phyloP scores from a whole-genome alignment of 1,284 basidiomycete species.

The Psilocybe mexicana region DNA sequence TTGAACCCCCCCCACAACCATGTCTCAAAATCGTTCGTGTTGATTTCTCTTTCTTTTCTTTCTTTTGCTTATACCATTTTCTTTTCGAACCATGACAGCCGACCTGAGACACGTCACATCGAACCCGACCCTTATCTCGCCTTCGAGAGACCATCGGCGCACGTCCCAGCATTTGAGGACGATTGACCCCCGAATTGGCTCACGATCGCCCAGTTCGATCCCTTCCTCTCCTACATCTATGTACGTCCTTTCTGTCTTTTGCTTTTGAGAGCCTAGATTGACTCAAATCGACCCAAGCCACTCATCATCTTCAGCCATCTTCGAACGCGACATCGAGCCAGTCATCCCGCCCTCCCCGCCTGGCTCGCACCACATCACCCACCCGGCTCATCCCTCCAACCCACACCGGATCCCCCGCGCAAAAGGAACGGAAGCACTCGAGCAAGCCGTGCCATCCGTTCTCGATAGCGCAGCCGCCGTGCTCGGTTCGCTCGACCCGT shows the following conservation, averaged over 20 bases:
- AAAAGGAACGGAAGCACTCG: conserved; percentile 68
- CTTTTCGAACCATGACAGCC: neutral
- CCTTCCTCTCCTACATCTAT: conserved; percentile 77
- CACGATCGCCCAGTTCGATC: conserved; percentile 65
- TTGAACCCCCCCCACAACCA: too few relatives aligned
- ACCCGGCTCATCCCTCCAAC: conserved; percentile 49
- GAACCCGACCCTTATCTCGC: conserved; percentile 16
- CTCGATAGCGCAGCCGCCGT: conserved; percentile 72
- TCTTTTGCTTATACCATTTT: too few relatives aligned
- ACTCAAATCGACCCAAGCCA: too few relatives aligned
- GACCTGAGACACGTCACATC: conserved; percentile 28
- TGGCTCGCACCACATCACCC: conserved; percentile 51
- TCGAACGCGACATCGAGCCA: conserved; percentile 80
- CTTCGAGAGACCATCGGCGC: conserved; percentile 14
- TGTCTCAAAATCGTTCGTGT: too few relatives aligned
- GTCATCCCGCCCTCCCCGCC: conserved; percentile 52
- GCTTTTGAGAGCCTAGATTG: neutral
- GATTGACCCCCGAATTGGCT: conserved; percentile 48
- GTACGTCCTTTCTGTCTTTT: conserved; percentile 42
- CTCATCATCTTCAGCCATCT: conserved; percentile 78
- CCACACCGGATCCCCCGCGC: conserved; percentile 73
- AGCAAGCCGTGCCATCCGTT: conserved; percentile 73
- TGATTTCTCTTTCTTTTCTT: too few relatives aligned
- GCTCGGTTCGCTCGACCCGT: conserved; percentile 47
- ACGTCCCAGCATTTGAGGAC: conserved; percentile 43